A percentile compares a stretch with the other conserved stretches of the same genome.
Evolutionary conservation across 1,139 yeast genomes (phyloP).

Genomic region (Yamadazyma atlantica): DNA sequence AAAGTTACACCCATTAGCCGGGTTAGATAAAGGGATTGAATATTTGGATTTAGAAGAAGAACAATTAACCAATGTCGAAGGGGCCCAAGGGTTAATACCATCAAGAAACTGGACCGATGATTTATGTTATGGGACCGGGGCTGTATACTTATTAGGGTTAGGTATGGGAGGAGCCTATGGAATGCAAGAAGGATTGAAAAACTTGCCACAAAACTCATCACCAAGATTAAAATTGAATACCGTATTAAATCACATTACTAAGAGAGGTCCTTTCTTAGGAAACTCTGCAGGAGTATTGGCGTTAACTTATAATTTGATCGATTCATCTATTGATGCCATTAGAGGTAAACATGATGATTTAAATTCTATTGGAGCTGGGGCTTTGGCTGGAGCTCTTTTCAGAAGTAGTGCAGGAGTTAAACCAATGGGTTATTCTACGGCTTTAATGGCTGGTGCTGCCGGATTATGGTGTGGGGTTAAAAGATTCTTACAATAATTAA

Average conservation of each 20-base stretch:
- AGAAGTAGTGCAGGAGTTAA: conserved; percentile 80
- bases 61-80: conserved; percentile 69
- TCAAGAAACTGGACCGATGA: conserved; percentile 98
- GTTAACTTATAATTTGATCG: conserved; percentile 79
- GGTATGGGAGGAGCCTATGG: conserved; percentile 91
- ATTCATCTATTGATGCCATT: conserved; percentile 71
- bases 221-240: conserved; percentile 83
- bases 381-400: conserved; percentile 87
- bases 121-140: conserved; percentile 96
- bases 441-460: conserved; percentile 84
- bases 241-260: conserved; percentile 85
- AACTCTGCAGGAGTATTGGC: conserved; percentile 95
- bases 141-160: conserved; percentile 77
- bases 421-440: conserved; percentile 89
- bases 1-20: conserved; percentile 90
- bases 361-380: conserved; percentile 88
- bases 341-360: conserved; percentile 88
- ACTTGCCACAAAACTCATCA: conserved; percentile 72
- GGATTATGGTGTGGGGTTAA: conserved; percentile 92
- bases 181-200: conserved; percentile 76
- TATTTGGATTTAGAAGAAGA: conserved; percentile 86
- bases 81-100: conserved; percentile 87
- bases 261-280: conserved; percentile 94
- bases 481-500: conserved; percentile 33
- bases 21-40: conserved; percentile 85